Base-by-base conservation (phyloP, 805 yeast genomes). In the Yamadazyma takamatsuzukensis region DNA sequence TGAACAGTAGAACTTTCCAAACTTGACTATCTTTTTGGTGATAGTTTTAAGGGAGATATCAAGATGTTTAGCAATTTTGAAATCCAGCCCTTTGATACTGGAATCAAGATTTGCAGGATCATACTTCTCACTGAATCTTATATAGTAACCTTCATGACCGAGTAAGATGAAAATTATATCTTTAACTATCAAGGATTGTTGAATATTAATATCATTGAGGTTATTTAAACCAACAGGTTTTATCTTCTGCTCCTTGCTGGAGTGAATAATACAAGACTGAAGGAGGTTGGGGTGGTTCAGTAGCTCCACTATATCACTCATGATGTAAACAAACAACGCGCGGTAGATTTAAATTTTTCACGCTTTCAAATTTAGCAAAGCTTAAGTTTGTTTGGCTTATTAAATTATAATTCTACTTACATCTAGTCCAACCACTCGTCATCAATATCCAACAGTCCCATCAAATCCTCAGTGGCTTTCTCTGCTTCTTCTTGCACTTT, bases 131-230 rank as follows among this genome's bases (percentile, higher is more conserved):
- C 80, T 70, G 50, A 72, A 86, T 27, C 88, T 64, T 21, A 90
- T 75, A 49, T 83, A 86, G 14, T 68, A 66, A 0, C 97, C 97
- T 53, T 88, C 95, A 17, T 71, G 56, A 0, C 94, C 94, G 19
- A 78, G 45, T 10, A 93, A 53, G 1, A 84, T 80, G 45, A 70
- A 72, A 14, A 87, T 47, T 7, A 88, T 51, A 53, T 90, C 98
- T 37, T 74, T 68, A 11, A 83, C 64, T 1, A 93, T 70, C 16
- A 80, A 66, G 0, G 84, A 80, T 51, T 88, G 95, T 51, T 87
- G 95, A 3, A 71, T 68, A 29, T 72, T 64, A 3, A 68, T 50
- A 19, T 72, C 74, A n/a, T 48, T 51, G 25, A 71, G 51, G 32
- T 63, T 72, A 19, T 5, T 27, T 31, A 21, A 18, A 26, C 33